These are phyloP conservation scores for Helianthus tuberosus DNA, from an alignment of 129 eudicot species.

Conservation along the genomic window DNA sequence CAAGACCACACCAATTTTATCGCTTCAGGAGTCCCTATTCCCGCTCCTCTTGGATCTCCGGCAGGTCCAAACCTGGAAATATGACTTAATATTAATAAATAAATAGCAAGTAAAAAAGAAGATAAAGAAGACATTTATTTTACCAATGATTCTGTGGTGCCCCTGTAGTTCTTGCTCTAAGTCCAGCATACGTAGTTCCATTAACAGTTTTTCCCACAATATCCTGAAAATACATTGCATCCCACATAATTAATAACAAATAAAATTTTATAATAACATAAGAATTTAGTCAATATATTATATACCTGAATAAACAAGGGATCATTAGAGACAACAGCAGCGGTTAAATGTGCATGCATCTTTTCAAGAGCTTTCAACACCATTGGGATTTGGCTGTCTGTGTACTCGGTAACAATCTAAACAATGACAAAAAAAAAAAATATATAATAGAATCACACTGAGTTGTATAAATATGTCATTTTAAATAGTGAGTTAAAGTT, in stretches of 20 bases:
- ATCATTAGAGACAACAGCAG: slow-evolving; percentile 94
- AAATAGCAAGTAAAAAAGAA: not conserved
- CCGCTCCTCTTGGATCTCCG: slow-evolving; percentile 97
- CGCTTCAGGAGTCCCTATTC: slow-evolving; percentile 96
- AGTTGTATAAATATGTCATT: not conserved
- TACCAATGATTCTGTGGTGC: slow-evolving; percentile 98
- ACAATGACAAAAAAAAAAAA: not conserved
- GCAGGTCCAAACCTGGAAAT: slow-evolving; percentile 85
- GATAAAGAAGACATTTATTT: not conserved
- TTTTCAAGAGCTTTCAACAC: slow-evolving; percentile 76
- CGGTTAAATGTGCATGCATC: slow-evolving; percentile 96
- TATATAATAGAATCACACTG: too few species aligned
- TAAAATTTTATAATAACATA: not conserved
- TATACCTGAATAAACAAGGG: slow-evolving; percentile 74
- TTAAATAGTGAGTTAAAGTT: not conserved
- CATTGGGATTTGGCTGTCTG: slow-evolving; percentile 64
- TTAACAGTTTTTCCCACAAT: slow-evolving; percentile 80
- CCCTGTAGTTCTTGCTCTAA: slow-evolving; percentile 96
- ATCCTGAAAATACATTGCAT: slow-evolving; percentile 46
- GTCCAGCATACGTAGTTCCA: slow-evolving; percentile 92
- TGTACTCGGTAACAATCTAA: slow-evolving; percentile 84
- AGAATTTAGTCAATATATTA: slow-evolving; percentile 42
- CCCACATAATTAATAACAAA: not conserved
- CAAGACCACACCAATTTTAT: slow-evolving; percentile 97
- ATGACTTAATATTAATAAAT: not conserved